Base-by-base conservation (phyloP, 2,329 filamentous ascomycete species). In the Colletotrichum sp. region DNA sequence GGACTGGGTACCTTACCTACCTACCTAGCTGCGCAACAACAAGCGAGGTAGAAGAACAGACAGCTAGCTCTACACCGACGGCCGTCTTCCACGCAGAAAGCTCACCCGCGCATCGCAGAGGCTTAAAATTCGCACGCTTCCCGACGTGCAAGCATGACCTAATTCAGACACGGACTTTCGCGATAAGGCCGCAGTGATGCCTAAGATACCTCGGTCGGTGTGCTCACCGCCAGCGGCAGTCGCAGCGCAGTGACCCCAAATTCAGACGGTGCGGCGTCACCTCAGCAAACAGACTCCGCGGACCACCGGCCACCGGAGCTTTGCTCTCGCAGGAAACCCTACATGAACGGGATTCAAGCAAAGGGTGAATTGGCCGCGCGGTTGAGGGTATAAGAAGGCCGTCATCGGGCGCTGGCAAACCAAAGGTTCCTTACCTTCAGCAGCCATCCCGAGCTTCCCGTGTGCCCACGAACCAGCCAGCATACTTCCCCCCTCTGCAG, bases 231-330 rank as follows among this genome's bases (percentile, higher is more conserved):
- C 18, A 62, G 28, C 59, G 59, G 3, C 30, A 62, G 28, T 2
- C 1, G 30, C 28, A 34, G 3, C 60, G 62, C 62, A 36, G 62
- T 64, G 62, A 64, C 62, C 62, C 16, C 32, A 26, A 44, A 21
- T 64, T 64, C 62, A 64, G 62, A 64, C 62, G 62, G 21, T 44
- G 62, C n/a, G 34, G 24, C 32, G 24, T 13, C 62, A 49, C 44
- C 44, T 49, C 44, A 49, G 34, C n/a, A 34, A 36, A 34, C 62
- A 36, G 18, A 21, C 24, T 64, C 34, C 8, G 32, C 62, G 62
- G 62, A 64, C 62, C 30, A 49, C 62, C 62, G 34, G 62, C 34
- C 18, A 44, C 21, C 44, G 62, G 34, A 64, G 62, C 62, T 64
- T 62, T 32, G 15, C 18, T 13, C 5, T 62, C 28, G 59, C 44